Evolutionary conservation across 1,284 basidiomycete species (phyloP).

Genomic region (Phlebopus sp.): DNA sequence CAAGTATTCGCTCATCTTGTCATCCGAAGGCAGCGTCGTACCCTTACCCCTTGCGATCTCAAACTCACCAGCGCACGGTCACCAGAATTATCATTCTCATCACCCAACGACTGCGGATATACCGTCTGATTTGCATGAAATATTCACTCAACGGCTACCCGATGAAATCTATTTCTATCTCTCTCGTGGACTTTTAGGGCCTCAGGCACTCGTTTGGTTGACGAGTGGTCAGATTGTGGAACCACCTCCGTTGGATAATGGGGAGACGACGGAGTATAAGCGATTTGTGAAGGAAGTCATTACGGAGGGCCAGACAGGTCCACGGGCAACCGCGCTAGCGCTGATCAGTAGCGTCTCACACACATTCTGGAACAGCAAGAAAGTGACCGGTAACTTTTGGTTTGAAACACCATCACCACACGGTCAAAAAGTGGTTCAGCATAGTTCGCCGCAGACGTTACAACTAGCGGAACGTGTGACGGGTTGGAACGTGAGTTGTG

Average conservation of each 20-base stretch:
- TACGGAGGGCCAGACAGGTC: constrained; percentile 89
- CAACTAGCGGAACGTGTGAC: constrained; percentile 86
- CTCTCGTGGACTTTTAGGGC: constrained; percentile 86
- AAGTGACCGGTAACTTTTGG: constrained; percentile 75
- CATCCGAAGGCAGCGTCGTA: constrained; percentile 85
- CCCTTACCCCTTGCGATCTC: constrained; percentile 84
- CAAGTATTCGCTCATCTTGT: constrained; percentile 89
- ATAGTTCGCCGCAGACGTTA: constrained; percentile 76
- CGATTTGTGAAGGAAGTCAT: constrained; percentile 95
- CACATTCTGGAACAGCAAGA: constrained; percentile 75
- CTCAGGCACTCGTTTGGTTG: constrained; percentile 88
- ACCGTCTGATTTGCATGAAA: constrained; percentile 88
- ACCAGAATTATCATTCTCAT: constrained; percentile 56
- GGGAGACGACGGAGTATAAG: constrained; percentile 92
- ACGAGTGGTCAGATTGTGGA: constrained; percentile 85
- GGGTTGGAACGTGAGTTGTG: constrained; percentile 90
- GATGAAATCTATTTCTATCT: constrained; percentile 98
- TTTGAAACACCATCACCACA: constrained; percentile 61
- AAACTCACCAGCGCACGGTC: constrained; percentile 44
- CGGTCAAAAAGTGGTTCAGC: constrained; percentile 59
- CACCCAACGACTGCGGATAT: constrained; percentile 83
- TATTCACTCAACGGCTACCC: constrained; percentile 92
- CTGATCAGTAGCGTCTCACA: constrained; percentile 78
- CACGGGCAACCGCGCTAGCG: constrained; percentile 87
- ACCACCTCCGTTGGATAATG: constrained; percentile 89